phyloP scores from a whole-genome alignment of 1,139 yeast genomes.

The Meyerozyma guilliermondii region DNA sequence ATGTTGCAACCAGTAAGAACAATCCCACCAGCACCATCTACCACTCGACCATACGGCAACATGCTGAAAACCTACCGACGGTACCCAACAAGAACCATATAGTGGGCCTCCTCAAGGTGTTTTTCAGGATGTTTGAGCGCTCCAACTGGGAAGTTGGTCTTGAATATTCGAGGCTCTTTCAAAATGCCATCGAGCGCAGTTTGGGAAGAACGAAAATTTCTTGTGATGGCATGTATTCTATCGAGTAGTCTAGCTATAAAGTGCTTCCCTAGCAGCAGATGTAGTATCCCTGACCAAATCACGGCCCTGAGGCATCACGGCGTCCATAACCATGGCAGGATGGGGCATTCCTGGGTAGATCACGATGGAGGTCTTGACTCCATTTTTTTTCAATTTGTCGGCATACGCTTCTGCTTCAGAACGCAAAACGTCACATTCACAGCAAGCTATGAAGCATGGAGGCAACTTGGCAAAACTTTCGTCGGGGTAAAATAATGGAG shows the following conservation, averaged over 20 bases:
- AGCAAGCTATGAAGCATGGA: constrained; percentile 39
- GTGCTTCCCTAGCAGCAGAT: constrained; percentile 21
- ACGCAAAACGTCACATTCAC: constrained; percentile 43
- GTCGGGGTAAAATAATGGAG: constrained; percentile 39
- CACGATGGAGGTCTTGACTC: constrained; percentile 27
- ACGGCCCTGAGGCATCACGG: constrained; percentile 34
- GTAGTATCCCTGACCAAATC: constrained; percentile 28
- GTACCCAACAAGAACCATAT: constrained; percentile 42
- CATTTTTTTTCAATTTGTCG: constrained; percentile 33
- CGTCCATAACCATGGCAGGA: constrained; percentile 47
- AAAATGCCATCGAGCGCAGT: constrained; percentile 54
- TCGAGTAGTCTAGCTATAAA: constrained; percentile 4
- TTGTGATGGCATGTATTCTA: constrained; percentile 48
- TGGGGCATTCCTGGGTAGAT: constrained; percentile 44
- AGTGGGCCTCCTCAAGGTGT: constrained; percentile 50
- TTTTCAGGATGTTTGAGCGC: constrained; percentile 17
- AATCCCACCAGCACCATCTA: constrained; percentile 4
- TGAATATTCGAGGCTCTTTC: constrained; percentile 53
- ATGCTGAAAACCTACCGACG: constrained; percentile 5
- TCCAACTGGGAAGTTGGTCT: constrained; percentile 59
- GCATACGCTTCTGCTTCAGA: constrained; percentile 42
- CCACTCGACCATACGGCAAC: constrained; percentile 4
- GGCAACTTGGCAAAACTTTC: constrained; percentile 36
- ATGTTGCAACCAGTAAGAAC: not conserved
- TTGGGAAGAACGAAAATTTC: constrained; percentile 46